Conservation (phyloP, 768 basidiomycete species). For the Tulasnella sp. region DNA sequence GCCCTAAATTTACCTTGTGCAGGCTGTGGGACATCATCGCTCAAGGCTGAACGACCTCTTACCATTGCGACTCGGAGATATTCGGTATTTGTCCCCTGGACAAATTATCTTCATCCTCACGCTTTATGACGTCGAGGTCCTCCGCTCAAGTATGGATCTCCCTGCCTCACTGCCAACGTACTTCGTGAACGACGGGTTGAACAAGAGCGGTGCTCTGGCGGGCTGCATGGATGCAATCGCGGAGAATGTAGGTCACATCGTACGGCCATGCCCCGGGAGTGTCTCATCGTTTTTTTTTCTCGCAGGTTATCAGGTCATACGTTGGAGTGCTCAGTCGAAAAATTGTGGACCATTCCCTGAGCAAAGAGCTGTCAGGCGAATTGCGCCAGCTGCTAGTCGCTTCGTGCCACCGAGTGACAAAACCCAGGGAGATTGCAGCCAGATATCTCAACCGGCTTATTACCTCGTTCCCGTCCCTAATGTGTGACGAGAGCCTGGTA, state of each 20-base stretch:
- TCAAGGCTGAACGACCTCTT: constrained; percentile 60
- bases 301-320: constrained; percentile 74
- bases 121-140: constrained; percentile 73
- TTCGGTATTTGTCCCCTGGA: constrained; percentile 69
- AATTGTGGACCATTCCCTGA: constrained; percentile 76
- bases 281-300: neutral
- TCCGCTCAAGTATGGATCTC: constrained; percentile 73
- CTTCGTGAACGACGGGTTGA: constrained; percentile 82
- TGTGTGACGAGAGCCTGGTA: constrained; percentile 85
- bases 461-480: constrained; percentile 86
- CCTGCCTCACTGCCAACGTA: constrained; percentile 81
- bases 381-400: constrained; percentile 68
- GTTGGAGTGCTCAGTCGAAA: constrained; percentile 59
- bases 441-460: constrained; percentile 82
- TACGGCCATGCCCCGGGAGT: neutral
- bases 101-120: constrained; percentile 41
- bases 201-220: constrained; percentile 60
- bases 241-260: constrained; percentile 56
- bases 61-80: constrained; percentile 59
- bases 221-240: constrained; percentile 82
- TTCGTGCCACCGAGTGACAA: constrained; percentile 77
- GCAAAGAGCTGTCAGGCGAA: constrained; percentile 62
- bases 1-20: constrained; percentile 18
- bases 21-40: constrained; percentile 73
- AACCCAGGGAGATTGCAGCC: constrained; percentile 75